phyloP scores from a whole-genome alignment of 2,329 filamentous ascomycete species.

The Chaetoscypha palmicola region DNA sequence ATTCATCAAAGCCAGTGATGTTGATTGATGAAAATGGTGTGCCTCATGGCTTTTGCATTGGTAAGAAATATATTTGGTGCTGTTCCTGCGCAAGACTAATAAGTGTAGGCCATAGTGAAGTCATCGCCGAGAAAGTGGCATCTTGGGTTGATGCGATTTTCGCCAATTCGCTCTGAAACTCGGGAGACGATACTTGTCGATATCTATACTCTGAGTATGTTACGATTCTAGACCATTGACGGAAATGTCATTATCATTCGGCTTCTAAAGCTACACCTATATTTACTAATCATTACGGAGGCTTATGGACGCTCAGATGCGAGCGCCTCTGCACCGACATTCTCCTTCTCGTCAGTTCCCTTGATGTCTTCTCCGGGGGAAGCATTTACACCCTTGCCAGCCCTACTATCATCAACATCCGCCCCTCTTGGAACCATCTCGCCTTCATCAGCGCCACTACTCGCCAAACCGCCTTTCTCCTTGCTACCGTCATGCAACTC shows the following conservation, averaged over 20 bases:
- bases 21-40: slow-evolving; percentile 49
- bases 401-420: slow-evolving; percentile 3
- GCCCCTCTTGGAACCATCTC: slow-evolving; percentile 10
- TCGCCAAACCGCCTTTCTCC: slow-evolving; percentile 35
- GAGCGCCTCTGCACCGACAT: not conserved
- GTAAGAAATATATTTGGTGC: slow-evolving; percentile 31
- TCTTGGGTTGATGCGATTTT: slow-evolving; percentile 30
- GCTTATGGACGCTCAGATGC: no score
- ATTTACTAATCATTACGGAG: no score
- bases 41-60: slow-evolving; percentile 55
- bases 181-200: not conserved
- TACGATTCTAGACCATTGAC: not conserved
- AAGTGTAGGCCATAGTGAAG: slow-evolving; percentile 39
- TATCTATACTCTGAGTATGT: not conserved
- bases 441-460: slow-evolving; percentile 15
- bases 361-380: slow-evolving; percentile 2
- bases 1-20: slow-evolving; percentile 37
- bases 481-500: slow-evolving; percentile 38
- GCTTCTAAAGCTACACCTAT: not conserved
- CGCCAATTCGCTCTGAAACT: not conserved
- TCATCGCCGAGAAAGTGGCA: slow-evolving; percentile 42
- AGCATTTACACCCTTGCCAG: not conserved
- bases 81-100: slow-evolving; percentile 1
- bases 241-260: no score
- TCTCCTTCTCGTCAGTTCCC: not conserved